phyloP scores from a whole-genome alignment of 345 rosid genomes.

The Abelmoschus esculentus region DNA sequence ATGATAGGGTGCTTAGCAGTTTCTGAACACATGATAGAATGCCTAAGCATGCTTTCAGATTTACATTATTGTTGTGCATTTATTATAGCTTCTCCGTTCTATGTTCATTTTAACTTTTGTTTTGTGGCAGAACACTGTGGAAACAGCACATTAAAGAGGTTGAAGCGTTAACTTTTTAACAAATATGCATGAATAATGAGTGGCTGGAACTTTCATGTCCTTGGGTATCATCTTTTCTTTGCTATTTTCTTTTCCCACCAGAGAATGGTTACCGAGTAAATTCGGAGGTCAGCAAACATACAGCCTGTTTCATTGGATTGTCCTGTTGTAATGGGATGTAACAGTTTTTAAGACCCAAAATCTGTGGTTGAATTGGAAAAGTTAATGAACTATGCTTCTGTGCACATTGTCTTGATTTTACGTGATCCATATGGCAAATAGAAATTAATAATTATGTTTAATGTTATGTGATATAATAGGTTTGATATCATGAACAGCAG shows the following conservation, averaged over 20 bases:
- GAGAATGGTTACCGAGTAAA: neutral
- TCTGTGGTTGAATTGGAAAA: neutral
- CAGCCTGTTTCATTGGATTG: neutral
- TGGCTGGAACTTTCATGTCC: conserved; percentile 1
- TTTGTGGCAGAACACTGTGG: conserved; percentile 10
- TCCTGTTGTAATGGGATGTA: neutral
- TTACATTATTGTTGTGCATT: neutral
- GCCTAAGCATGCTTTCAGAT: neutral
- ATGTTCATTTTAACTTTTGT: neutral
- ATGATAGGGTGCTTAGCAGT: neutral
- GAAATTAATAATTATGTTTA: neutral
- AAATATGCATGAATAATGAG: neutral
- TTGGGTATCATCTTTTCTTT: neutral
- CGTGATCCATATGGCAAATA: neutral
- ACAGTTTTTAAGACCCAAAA: conserved; percentile 1
- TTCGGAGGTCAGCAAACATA: neutral
- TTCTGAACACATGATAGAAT: neutral
- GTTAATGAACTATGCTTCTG: conserved; percentile 1
- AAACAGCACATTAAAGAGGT: neutral
- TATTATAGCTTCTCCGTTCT: neutral
- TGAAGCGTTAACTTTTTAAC: neutral
- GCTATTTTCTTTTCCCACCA: neutral
- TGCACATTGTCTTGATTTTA: neutral
- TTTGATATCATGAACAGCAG: neutral
- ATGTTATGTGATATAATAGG: neutral